Conservation (phyloP, 2,329 filamentous ascomycete genomes). For the Ciborinia camelliae region DNA sequence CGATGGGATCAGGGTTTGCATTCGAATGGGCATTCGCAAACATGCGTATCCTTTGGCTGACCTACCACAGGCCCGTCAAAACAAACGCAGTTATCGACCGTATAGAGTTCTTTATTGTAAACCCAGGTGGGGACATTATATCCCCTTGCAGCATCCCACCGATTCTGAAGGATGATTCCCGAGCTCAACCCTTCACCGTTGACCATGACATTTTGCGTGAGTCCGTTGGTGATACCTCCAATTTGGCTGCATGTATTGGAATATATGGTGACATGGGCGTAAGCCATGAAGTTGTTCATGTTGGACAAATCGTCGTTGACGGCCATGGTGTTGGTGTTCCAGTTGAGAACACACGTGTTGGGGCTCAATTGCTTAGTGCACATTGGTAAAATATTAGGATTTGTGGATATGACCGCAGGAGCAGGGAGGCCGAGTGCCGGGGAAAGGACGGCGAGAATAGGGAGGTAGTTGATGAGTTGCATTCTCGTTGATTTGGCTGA, state of each 20-base stretch:
- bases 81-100: neutral
- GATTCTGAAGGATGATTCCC: neutral
- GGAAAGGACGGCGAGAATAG: neutral
- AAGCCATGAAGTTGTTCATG: constrained; percentile 2
- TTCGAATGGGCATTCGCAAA: constrained; percentile 1
- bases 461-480: constrained; percentile 13
- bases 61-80: neutral
- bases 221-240: neutral
- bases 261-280: neutral
- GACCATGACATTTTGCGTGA: neutral
- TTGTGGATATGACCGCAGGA: neutral
- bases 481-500: neutral
- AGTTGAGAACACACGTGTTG: neutral
- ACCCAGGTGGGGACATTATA: neutral
- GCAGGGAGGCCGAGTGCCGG: neutral
- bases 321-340: constrained; percentile 17
- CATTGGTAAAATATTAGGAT: neutral
- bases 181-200: neutral
- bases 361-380: constrained; percentile 1
- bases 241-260: neutral
- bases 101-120: neutral
- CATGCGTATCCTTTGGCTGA: constrained; percentile 1
- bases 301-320: constrained; percentile 14
- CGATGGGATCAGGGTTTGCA: neutral
- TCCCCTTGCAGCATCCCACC: neutral